Evolutionary conservation across 208 protist genomes (phyloP).

Genomic region (Wallacemonas rigidus): DNA sequence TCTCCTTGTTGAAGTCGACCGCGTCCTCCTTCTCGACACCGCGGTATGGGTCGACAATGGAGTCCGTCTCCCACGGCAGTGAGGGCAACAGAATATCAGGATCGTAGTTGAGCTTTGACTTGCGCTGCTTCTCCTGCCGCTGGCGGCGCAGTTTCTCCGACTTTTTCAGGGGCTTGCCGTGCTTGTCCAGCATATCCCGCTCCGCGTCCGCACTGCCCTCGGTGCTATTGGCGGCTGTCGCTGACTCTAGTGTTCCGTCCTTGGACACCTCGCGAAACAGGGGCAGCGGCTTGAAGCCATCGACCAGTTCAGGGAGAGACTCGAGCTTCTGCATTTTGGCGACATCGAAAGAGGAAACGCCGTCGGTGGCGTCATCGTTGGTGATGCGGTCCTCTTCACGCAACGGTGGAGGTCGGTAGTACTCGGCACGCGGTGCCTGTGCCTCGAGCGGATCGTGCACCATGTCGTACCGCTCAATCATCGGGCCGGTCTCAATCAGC

Average conservation of each 20-base stretch:
- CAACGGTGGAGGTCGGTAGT: constrained; percentile 65
- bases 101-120: constrained; percentile 80
- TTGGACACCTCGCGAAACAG: constrained; percentile 75
- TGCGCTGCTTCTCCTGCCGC: constrained; percentile 72
- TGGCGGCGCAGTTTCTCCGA: constrained; percentile 72
- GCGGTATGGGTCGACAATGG: constrained; percentile 83
- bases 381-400: constrained; percentile 65
- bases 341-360: constrained; percentile 85
- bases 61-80: constrained; percentile 88
- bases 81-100: constrained; percentile 79
- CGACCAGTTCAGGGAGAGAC: constrained; percentile 77
- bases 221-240: constrained; percentile 1
- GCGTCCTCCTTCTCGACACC: constrained; percentile 61
- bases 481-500: constrained; percentile 75
- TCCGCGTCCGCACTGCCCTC: constrained; percentile 18
- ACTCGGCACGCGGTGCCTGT: constrained; percentile 35
- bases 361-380: constrained; percentile 69
- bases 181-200: constrained; percentile 11
- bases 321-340: constrained; percentile 77
- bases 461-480: constrained; percentile 79
- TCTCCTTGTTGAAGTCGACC: constrained; percentile 77
- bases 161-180: constrained; percentile 57
- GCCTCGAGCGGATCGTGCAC: constrained; percentile 81
- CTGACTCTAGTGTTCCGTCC: constrained; percentile 30
- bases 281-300: constrained; percentile 83